A percentile compares a stretch with the other conserved stretches of the same genome.
These are phyloP conservation scores for Debaryomyces hansenii DNA, from an alignment of 805 yeast species.

Conservation along the genomic window DNA sequence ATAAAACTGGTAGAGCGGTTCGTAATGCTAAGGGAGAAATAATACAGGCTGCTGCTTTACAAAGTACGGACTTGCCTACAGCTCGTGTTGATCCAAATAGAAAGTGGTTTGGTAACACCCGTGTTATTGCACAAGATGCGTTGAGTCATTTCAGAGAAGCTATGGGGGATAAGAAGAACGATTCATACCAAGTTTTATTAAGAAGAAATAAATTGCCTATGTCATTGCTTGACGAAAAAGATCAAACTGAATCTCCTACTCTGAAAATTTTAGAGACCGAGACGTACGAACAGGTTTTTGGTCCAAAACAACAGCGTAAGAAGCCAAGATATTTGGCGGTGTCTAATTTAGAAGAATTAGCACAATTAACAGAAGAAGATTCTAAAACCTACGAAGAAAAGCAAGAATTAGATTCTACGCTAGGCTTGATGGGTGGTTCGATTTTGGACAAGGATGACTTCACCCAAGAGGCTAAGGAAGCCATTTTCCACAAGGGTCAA, in stretches of 20 bases:
- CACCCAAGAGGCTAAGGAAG: conserved; percentile 90
- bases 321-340: conserved; percentile 77
- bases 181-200: conserved; percentile 80
- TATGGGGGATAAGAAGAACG: conserved; percentile 79
- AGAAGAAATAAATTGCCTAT: conserved; percentile 92
- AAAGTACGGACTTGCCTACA: conserved; percentile 80
- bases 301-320: conserved; percentile 93
- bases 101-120: conserved; percentile 96
- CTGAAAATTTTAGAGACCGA: conserved; percentile 87
- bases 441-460: conserved; percentile 68
- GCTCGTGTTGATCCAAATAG: conserved; percentile 96
- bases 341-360: conserved; percentile 78
- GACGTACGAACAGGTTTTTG: conserved; percentile 77
- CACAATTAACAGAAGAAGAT: conserved; percentile 54
- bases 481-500: conserved; percentile 95
- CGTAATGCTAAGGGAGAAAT: conserved; percentile 88
- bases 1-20: conserved; percentile 84
- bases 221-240: conserved; percentile 90
- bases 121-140: conserved; percentile 97
- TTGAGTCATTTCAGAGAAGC: conserved; percentile 92
- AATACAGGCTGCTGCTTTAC: conserved; percentile 82
- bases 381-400: conserved; percentile 68
- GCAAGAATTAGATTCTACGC: conserved; percentile 67
- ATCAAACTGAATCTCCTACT: conserved; percentile 70
- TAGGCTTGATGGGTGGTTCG: conserved; percentile 77